phyloP scores from a whole-genome alignment of 805 yeast genomes.

The Yueomyces sp. region DNA sequence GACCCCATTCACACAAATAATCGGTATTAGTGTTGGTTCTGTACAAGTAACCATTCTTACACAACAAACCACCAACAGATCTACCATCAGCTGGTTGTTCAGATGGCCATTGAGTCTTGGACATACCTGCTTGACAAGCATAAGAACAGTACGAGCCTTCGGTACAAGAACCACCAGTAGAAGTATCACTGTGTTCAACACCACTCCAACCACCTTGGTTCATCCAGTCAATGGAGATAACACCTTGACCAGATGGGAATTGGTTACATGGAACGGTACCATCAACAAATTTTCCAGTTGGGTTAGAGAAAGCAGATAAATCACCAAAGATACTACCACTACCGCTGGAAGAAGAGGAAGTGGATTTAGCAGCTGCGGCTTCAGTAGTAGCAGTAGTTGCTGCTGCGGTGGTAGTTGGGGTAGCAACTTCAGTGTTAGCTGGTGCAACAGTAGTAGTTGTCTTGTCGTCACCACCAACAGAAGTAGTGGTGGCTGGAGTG shows the following conservation, averaged over 20 bases:
- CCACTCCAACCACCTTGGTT: constrained; percentile 38
- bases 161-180: constrained; percentile 54
- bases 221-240: constrained; percentile 45
- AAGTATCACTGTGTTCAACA: constrained; percentile 30
- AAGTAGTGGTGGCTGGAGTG: constrained; percentile 20
- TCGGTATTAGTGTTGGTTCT: constrained; percentile 57
- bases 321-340: constrained; percentile 40
- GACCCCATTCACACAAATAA: constrained; percentile 87
- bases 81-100: constrained; percentile 82
- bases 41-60: constrained; percentile 78
- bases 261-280: constrained; percentile 55
- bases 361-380: constrained; percentile 17
- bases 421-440: constrained; percentile 12
- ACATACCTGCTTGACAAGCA: constrained; percentile 98
- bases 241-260: constrained; percentile 70
- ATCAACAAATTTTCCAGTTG: constrained; percentile 49
- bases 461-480: constrained; percentile 10
- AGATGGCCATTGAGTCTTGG: constrained; percentile 96
- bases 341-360: constrained; percentile 24
- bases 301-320: constrained; percentile 41
- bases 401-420: constrained; percentile 9
- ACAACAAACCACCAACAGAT: constrained; percentile 86
- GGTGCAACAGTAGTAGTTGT: constrained; percentile 25
- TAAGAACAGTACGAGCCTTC: constrained; percentile 95
- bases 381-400: constrained; percentile 16